Conservation (phyloP, 2,329 filamentous ascomycete species). For the Microcyclospora tardicrescens region DNA sequence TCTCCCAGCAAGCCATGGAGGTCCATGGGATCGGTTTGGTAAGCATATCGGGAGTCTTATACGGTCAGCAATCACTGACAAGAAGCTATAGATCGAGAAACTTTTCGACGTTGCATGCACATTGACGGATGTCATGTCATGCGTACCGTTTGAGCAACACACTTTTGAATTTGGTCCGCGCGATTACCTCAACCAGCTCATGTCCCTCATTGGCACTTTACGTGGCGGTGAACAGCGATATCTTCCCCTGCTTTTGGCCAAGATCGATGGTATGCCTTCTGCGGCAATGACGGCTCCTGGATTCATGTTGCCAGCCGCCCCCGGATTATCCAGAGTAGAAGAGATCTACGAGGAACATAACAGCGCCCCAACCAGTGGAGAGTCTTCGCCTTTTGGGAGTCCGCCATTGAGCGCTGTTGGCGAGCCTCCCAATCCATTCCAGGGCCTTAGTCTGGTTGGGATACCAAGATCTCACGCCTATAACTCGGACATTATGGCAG, state of each 20-base stretch:
- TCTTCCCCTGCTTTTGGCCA: slow-evolving; percentile 61
- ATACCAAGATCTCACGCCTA: background rate
- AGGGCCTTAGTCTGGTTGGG: background rate
- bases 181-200: slow-evolving; percentile 58
- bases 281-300: slow-evolving; percentile 11
- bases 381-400: slow-evolving; percentile 19
- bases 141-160: slow-evolving; percentile 41
- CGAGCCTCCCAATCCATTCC: background rate
- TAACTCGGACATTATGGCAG: slow-evolving; percentile 1
- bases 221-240: slow-evolving; percentile 67
- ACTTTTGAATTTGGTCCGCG: slow-evolving; percentile 54
- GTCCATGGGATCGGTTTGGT: slow-evolving; percentile 62
- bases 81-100: slow-evolving; percentile 52
- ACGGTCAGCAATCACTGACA: slow-evolving; percentile 1
- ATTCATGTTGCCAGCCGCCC: slow-evolving; percentile 14
- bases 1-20: slow-evolving; percentile 61
- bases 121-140: slow-evolving; percentile 59
- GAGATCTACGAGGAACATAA: slow-evolving; percentile 20
- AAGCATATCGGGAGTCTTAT: slow-evolving; percentile 21
- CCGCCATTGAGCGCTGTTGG: slow-evolving; percentile 8
- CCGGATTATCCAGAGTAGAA: slow-evolving; percentile 11
- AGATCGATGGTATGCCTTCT: slow-evolving; percentile 45
- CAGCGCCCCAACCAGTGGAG: slow-evolving; percentile 15
- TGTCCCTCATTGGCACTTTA: slow-evolving; percentile 53
- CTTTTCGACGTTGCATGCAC: slow-evolving; percentile 64